Conservation (phyloP, 2,329 filamentous ascomycete genomes). For the Penicillium hordei region DNA sequence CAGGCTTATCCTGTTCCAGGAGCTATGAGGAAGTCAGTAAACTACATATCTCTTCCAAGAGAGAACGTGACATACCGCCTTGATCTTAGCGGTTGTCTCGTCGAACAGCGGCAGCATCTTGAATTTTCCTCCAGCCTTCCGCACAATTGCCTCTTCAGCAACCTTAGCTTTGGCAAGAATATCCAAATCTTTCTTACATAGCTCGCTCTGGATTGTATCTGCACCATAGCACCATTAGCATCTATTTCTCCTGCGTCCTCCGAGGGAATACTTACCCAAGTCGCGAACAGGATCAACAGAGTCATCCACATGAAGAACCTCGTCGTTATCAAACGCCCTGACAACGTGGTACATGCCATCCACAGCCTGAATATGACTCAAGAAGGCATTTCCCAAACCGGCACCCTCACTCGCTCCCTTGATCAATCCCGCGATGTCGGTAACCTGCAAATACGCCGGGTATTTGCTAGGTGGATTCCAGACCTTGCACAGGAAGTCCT, state of each 20-base stretch:
- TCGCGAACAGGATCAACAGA: conserved; percentile 2
- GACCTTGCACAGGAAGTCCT: conserved; percentile 9
- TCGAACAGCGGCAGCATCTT: conserved; percentile 11
- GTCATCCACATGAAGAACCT: conserved; percentile 5
- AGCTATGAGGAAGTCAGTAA: not conserved
- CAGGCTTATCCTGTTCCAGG: conserved; percentile 6
- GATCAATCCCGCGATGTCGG: conserved; percentile 6
- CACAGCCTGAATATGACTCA: conserved; percentile 8
- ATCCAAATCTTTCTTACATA: conserved; percentile 10
- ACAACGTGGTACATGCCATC: conserved; percentile 11
- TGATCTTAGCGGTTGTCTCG: conserved; percentile 8
- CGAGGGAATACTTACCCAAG: not conserved
- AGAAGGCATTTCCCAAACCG: conserved; percentile 7
- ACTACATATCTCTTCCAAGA: not conserved
- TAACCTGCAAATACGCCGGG: conserved; percentile 9
- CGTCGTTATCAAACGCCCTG: conserved; percentile 1
- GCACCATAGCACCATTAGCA: not conserved
- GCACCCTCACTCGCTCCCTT: conserved; percentile 6
- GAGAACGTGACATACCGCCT: not conserved
- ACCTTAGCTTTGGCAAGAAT: conserved; percentile 4
- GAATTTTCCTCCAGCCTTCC: conserved; percentile 7
- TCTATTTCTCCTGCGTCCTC: not conserved
- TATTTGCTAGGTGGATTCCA: conserved; percentile 8
- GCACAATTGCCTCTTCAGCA: conserved; percentile 6
- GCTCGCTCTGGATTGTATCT: conserved; percentile 10